A percentile compares a stretch with the other conserved stretches of the same genome.
These are phyloP conservation scores for Alternaria tenuissima DNA, from an alignment of 2,329 filamentous ascomycete species.

Conservation along the genomic window DNA sequence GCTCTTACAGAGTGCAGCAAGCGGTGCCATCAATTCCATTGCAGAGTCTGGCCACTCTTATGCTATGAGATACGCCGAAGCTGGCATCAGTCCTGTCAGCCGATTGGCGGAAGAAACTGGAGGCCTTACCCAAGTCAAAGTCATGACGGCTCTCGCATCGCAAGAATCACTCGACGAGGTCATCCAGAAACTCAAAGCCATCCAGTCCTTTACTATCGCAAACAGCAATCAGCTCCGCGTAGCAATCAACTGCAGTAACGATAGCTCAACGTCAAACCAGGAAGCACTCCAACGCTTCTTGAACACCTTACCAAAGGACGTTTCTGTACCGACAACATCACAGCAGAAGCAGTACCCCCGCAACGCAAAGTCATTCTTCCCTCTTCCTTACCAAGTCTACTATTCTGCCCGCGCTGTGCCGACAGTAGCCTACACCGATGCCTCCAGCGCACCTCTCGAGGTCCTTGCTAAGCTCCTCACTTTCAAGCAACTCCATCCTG, in stretches of 20 bases:
- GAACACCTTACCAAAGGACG: conserved; percentile 59
- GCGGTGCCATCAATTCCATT: conserved; percentile 89
- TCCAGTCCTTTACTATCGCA: conserved; percentile 79
- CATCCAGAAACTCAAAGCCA: conserved; percentile 82
- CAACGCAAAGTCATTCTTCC: conserved; percentile 80
- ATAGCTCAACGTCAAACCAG: conserved; percentile 75
- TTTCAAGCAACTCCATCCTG: conserved; percentile 95
- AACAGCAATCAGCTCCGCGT: conserved; percentile 74
- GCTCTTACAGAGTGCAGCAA: conserved; percentile 83
- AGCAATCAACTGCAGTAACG: conserved; percentile 84
- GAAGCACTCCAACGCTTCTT: conserved; percentile 76
- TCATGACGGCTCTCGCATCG: conserved; percentile 80
- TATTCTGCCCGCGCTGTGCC: conserved; percentile 85
- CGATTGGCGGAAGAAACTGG: conserved; percentile 83
- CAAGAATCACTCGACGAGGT: conserved; percentile 77
- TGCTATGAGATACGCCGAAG: conserved; percentile 83
- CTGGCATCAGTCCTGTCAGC: conserved; percentile 75
- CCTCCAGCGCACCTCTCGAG: conserved; percentile 80
- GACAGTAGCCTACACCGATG: conserved; percentile 82
- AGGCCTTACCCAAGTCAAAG: conserved; percentile 88
- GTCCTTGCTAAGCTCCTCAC: conserved; percentile 91
- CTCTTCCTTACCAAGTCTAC: conserved; percentile 95
- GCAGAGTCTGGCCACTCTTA: conserved; percentile 89
- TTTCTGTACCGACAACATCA: conserved; percentile 40
- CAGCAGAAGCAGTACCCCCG: conserved; percentile 50